These are phyloP conservation scores for Eucalyptus cloeziana DNA, from an alignment of 345 rosid genomes.

Conservation along the genomic window DNA sequence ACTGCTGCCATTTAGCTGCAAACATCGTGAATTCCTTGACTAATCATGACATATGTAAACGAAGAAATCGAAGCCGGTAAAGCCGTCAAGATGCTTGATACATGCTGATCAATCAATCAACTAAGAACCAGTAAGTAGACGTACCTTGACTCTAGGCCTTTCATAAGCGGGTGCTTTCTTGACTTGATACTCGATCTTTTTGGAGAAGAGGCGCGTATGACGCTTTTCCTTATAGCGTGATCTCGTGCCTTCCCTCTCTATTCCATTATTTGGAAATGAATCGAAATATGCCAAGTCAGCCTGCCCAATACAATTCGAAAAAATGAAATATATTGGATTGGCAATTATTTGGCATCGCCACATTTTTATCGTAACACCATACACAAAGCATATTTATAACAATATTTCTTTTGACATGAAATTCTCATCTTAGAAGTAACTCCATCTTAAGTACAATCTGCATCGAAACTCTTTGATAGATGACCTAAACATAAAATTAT, in stretches of 20 bases:
- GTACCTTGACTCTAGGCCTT: slow-evolving; percentile 92
- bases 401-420: neutral
- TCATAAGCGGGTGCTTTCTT: slow-evolving; percentile 69
- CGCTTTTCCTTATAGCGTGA: slow-evolving; percentile 79
- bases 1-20: too few relatives aligned
- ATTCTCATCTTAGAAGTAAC: neutral
- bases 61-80: neutral
- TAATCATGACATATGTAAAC: neutral
- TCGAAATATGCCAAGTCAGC: slow-evolving; percentile 60
- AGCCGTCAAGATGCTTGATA: neutral
- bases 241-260: slow-evolving; percentile 68
- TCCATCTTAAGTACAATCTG: neutral
- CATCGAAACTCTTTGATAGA: neutral
- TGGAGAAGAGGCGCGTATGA: slow-evolving; percentile 59
- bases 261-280: slow-evolving; percentile 40
- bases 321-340: neutral
- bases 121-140: neutral
- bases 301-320: slow-evolving; percentile 16
- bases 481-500: neutral
- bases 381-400: neutral
- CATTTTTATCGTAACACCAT: neutral
- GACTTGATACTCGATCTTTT: slow-evolving; percentile 76
- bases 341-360: neutral
- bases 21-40: too few relatives aligned
- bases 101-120: neutral